These are phyloP conservation scores for Symbiodinium natans DNA, from an alignment of 73 alveolate species.

Conservation along the genomic window DNA sequence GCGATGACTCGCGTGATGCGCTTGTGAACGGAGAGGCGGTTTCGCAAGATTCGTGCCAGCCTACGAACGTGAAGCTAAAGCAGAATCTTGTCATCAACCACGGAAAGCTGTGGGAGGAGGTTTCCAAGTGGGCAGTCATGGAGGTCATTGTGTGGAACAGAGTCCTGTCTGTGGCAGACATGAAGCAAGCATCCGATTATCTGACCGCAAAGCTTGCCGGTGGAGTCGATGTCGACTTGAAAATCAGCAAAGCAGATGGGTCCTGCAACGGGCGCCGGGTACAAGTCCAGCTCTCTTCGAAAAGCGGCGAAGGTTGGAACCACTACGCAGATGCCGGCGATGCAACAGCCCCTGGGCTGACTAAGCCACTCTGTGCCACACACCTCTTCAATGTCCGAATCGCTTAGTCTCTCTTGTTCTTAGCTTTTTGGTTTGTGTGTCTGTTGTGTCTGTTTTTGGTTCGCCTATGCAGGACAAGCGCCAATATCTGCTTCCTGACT, in stretches of 20 bases:
- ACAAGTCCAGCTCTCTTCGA: constrained; percentile 32
- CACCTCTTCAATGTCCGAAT: too few relatives aligned
- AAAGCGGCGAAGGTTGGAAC: constrained; percentile 1
- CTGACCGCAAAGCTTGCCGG: constrained; percentile 20
- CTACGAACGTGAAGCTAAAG: constrained; percentile 35
- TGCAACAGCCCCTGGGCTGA: constrained; percentile 28
- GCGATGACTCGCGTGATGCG: constrained; percentile 21
- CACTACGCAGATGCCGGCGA: constrained; percentile 62
- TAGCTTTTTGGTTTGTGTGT: too few relatives aligned
- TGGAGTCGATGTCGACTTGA: constrained; percentile 21
- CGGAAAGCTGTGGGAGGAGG: constrained; percentile 58
- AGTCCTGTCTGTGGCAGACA: constrained; percentile 1
- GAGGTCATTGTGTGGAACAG: constrained; percentile 70
- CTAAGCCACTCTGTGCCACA: too few relatives aligned
- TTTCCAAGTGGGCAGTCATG: constrained; percentile 71
- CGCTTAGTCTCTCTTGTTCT: too few relatives aligned
- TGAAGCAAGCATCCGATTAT: constrained; percentile 45
- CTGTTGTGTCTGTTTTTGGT: too few relatives aligned
- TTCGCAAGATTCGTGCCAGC: neutral
- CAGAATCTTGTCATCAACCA: constrained; percentile 74
- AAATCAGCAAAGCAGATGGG: constrained; percentile 45
- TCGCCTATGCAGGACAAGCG: constrained; percentile 17
- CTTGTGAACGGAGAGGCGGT: constrained; percentile 49
- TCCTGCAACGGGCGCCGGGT: constrained; percentile 62
- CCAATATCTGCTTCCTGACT: neutral